Base-by-base conservation (phyloP, 352 stramenopile genomes). In the Phytophthora ramorum region DNA sequence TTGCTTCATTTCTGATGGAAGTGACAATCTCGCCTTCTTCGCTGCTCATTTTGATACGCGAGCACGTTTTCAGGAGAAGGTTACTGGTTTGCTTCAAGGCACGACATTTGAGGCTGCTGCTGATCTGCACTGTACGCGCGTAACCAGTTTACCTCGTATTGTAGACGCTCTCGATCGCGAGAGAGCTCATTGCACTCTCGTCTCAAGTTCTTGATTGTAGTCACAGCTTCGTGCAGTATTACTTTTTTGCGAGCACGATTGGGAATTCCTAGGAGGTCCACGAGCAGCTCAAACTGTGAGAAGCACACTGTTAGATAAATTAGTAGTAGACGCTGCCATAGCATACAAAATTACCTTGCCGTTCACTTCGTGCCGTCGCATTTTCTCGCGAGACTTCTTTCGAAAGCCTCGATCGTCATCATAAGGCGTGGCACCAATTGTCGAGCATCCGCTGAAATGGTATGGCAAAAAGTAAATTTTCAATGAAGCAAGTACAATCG, bases 311-410 rank as follows among this genome's bases (percentile, higher is more conserved):
- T 63, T 26, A 63, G 28, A 17, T 56, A 35, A 24, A 17, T 34
- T 34, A n/a, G 32, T 12, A 8, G 10, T 35, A n/a, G 16, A 38
- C 20, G 20, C 12, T n/a, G 38, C 8, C 4, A 17, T 10, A 32
- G 4, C 16, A 8, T 12, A 44, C 19, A 4, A 10, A 16, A 16
- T n/a, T 66, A 87, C 79, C 77, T 89, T 86, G 63, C 79, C 69
- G 41, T 91, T 91, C 12, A 91, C 82, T 60, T 89, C 80, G 38
- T 89, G 80, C 16, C 78, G 73, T 13, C 80, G 72, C 78, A 88
- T 91, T 58, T 91, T 91, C 38, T 91, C 82, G 5, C 82, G 71
- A 4, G 79, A 89, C 41, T 91, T 88, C 58, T 91, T 91, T 8
- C 78, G 63, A 44, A 76, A 87, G 7, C 79, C 78, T 17, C 79